phyloP scores from a whole-genome alignment of 192 early-diverging fungal genomes.

The Mortierella claussenii region DNA sequence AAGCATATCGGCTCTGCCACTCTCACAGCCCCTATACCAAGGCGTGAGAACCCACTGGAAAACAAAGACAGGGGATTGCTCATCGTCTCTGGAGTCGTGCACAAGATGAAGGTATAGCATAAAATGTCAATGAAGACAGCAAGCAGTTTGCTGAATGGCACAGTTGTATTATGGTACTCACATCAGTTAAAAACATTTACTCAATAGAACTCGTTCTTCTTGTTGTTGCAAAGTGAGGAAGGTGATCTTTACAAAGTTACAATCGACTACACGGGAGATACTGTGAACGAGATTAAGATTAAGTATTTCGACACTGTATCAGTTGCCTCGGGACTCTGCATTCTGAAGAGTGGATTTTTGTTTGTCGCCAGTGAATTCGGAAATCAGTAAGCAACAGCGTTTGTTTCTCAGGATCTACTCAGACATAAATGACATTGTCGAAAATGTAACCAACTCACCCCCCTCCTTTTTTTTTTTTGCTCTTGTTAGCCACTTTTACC shows the following conservation, averaged over 20 bases:
- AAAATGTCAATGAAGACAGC: too few relatives aligned
- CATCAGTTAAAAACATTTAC: too few relatives aligned
- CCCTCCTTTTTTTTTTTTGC: conserved; percentile 9
- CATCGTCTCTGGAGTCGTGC: conserved; percentile 87
- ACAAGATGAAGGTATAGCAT: conserved; percentile 88
- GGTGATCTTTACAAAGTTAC: conserved; percentile 96
- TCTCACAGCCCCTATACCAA: conserved; percentile 82
- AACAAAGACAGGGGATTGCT: conserved; percentile 74
- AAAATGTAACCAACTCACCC: too few relatives aligned
- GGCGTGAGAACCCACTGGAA: conserved; percentile 75
- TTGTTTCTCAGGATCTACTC: neutral
- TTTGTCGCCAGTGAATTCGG: conserved; percentile 93
- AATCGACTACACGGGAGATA: conserved; percentile 76
- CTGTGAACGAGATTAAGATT: conserved; percentile 78
- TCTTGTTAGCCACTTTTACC: conserved; percentile 79
- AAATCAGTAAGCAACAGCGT: conserved; percentile 76
- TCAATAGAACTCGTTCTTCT: conserved; percentile 79
- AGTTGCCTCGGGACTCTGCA: conserved; percentile 77
- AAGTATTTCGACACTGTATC: conserved; percentile 97
- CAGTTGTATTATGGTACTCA: too few relatives aligned
- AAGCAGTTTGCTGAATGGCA: too few relatives aligned
- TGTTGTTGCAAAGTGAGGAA: conserved; percentile 89
- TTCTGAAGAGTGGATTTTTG: conserved; percentile 94
- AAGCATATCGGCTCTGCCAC: conserved; percentile 75
- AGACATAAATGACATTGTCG: too few relatives aligned